These are phyloP conservation scores for Citeromyces matritensis DNA, from an alignment of 805 yeast species.

Conservation along the genomic window DNA sequence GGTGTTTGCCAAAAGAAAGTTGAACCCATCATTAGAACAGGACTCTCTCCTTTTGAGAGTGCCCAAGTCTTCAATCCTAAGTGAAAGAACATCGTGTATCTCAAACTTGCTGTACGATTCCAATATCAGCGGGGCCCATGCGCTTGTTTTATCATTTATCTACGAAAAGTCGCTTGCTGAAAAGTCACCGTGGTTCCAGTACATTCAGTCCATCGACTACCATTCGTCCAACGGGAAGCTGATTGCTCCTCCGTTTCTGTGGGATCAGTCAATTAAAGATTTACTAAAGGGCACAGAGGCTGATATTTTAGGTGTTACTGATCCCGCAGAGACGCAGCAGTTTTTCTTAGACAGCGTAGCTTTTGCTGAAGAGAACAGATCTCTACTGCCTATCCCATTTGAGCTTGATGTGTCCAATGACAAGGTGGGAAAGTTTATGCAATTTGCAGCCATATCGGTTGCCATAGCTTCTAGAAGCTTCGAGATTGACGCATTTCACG, in stretches of 20 bases:
- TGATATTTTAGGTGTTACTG: constrained; percentile 44
- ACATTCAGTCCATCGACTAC: constrained; percentile 36
- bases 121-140: constrained; percentile 46
- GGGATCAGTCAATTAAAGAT: constrained; percentile 35
- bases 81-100: constrained; percentile 43
- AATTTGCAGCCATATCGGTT: constrained; percentile 42
- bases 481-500: constrained; percentile 62
- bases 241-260: constrained; percentile 46
- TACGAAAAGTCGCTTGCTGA: constrained; percentile 48
- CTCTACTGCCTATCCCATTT: constrained; percentile 18
- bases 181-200: constrained; percentile 72
- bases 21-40: constrained; percentile 18
- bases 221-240: constrained; percentile 14
- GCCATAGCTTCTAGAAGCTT: constrained; percentile 70
- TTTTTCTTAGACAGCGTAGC: constrained; percentile 22
- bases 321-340: constrained; percentile 22
- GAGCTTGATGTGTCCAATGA: constrained; percentile 13
- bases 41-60: constrained; percentile 30
- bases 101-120: constrained; percentile 54
- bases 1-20: constrained; percentile 38
- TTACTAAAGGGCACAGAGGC: constrained; percentile 47
- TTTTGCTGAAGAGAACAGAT: constrained; percentile 20
- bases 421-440: constrained; percentile 15
- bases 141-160: constrained; percentile 51
- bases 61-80: constrained; percentile 44